These are phyloP conservation scores for Avena atlantica DNA, from an alignment of 176 grass and related monocot genomes.

Conservation along the genomic window DNA sequence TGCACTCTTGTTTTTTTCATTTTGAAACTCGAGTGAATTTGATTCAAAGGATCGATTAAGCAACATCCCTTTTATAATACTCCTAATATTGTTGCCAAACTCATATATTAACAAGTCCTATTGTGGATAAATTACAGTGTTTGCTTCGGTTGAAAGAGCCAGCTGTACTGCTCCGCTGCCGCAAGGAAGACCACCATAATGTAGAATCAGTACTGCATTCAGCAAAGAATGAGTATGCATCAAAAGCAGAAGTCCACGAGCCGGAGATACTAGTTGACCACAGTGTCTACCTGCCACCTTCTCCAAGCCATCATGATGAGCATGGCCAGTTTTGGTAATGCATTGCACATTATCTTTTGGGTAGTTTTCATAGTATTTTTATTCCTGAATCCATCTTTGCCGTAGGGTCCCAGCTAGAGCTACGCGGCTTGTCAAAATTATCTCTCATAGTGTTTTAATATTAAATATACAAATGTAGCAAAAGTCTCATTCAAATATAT, in stretches of 20 bases:
- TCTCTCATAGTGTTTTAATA: neutral
- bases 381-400: neutral
- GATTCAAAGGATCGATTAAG: conserved; percentile 1
- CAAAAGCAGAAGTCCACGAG: conserved; percentile 74
- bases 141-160: conserved; percentile 93
- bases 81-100: conserved; percentile 4
- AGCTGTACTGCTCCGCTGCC: conserved; percentile 81
- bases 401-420: neutral
- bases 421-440: neutral
- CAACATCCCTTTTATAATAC: neutral
- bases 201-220: conserved; percentile 75
- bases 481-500: neutral
- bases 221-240: conserved; percentile 83
- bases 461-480: neutral
- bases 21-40: neutral
- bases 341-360: conserved; percentile 30
- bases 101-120: neutral
- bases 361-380: conserved; percentile 17
- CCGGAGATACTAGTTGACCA: conserved; percentile 80
- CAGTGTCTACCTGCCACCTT: conserved; percentile 71
- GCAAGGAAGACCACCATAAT: conserved; percentile 71
- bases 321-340: conserved; percentile 81
- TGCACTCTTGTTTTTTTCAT: neutral
- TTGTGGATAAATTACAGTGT: conserved; percentile 61
- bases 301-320: conserved; percentile 59